Base-by-base conservation (phyloP, 805 yeast species). In the Ogataea wickerhamii region DNA sequence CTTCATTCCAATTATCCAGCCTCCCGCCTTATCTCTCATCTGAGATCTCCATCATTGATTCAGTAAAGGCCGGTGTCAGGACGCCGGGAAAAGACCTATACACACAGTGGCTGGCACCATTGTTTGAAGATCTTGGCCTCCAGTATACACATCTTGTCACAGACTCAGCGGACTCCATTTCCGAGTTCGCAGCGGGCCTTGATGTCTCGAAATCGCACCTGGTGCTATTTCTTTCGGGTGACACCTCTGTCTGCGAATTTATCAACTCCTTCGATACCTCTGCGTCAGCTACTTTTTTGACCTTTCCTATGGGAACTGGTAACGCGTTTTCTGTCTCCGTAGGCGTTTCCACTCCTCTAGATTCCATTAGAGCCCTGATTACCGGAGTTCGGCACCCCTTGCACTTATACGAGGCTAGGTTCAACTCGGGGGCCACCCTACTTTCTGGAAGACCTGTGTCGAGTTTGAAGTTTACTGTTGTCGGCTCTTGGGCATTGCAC, bases 401-500 rank as follows among this genome's bases (percentile, higher is more conserved):
- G 34, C 65, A 73, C 20, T 41, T 74, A 3, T 72, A 76, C 48
- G 50, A 61, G 23, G 74, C 71, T 3, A 37, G 42, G 1, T 70
- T 80, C 39, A 75, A 79, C 0, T 32, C 40, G 8, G 66, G 46
- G 23, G 63, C 57, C 12, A 16, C 20, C 22, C 6, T 13, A 7
- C 13, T 16, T 19, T 17, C 32, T 10, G 32, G 32, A 10, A 18
- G 8, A 8, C 32, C 40, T 6, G 35, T 54, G 4, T 35, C 40
- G 1, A 32, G 36, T 13, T 58, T 63, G 6, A 49, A 53, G 36
- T 67, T 80, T 53, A 42, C 74, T 13, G 86, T 86, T 2, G 94
- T 88, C 7, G 68, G 78, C 0, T 84, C 95, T 0, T 80, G 95
- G 86, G 94, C 82, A 0, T 75, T 87, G 45, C 97, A 89, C 60